Evolutionary conservation across 164 flowering plant genomes (phyloP).

Genomic region (Chimonanthus praecox): DNA sequence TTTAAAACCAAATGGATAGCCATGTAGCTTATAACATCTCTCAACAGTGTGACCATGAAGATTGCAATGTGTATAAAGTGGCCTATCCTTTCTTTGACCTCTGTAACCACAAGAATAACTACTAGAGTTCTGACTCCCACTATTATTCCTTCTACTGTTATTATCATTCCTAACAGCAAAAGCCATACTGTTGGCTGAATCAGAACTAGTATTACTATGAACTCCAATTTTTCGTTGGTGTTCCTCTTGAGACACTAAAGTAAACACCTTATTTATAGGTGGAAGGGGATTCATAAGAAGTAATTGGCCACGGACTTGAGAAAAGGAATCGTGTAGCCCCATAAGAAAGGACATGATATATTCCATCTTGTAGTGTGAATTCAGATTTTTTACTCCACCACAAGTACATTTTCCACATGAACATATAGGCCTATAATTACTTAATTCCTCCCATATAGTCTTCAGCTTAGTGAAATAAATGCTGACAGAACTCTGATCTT

Average conservation of each 20-base stretch:
- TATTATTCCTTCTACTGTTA: not conserved
- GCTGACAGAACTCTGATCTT: not conserved
- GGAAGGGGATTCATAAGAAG: constrained; percentile 2
- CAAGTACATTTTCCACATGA: not conserved
- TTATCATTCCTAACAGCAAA: not conserved
- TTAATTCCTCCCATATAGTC: constrained; percentile 2
- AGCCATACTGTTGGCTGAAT: not conserved
- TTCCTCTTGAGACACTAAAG: not conserved
- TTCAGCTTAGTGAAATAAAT: constrained; percentile 4
- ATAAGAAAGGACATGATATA: not conserved
- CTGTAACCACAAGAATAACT: not conserved
- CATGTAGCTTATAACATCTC: constrained; percentile 7
- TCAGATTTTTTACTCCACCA: no score
- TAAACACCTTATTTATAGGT: not conserved
- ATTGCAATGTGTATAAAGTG: no score
- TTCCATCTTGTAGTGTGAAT: no score
- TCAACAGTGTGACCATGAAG: not conserved
- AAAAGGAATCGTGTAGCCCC: constrained; percentile 1
- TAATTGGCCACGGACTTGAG: not conserved
- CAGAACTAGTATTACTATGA: not conserved
- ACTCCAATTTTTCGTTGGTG: not conserved
- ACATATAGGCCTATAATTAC: not conserved
- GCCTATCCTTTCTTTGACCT: no score
- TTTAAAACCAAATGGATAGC: constrained; percentile 1
- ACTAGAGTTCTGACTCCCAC: not conserved